Conservation (phyloP, 371 early-diverging fungal genomes). For the Zopfochytrium polystomum region DNA sequence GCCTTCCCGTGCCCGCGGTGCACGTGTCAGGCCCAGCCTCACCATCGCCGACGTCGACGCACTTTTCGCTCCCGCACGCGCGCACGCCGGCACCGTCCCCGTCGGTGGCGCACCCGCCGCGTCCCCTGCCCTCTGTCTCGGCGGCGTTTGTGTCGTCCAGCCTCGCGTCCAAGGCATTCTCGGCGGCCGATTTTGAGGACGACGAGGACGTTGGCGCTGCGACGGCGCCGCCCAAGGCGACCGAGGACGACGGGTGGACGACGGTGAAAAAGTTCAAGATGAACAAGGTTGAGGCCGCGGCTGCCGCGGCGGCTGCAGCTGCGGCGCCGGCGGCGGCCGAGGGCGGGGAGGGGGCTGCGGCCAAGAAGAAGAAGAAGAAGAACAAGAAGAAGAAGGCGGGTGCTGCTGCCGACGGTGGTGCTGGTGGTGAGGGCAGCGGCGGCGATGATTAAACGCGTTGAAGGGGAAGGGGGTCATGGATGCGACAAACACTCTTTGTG, state of each 20-base stretch:
- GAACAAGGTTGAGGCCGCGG: slow-evolving; percentile 12
- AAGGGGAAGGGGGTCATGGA: neutral
- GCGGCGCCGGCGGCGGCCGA: too few relatives aligned
- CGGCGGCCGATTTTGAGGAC: neutral
- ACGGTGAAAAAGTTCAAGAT: slow-evolving; percentile 39
- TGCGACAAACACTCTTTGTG: too few relatives aligned
- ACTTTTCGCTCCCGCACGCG: neutral
- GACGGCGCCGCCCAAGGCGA: neutral
- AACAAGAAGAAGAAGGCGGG: slow-evolving; percentile 29
- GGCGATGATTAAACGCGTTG: slow-evolving; percentile 9
- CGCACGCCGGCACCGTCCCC: neutral
- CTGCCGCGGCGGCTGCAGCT: too few relatives aligned
- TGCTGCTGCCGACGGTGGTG: slow-evolving; percentile 8
- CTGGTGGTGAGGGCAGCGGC: slow-evolving; percentile 3
- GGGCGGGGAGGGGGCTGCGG: slow-evolving; percentile 12
- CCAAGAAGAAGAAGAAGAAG: slow-evolving; percentile 45
- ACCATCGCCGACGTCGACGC: slow-evolving; percentile 12
- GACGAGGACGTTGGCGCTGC: slow-evolving; percentile 3
- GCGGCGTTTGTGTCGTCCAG: neutral
- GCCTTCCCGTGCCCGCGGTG: neutral
- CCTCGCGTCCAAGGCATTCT: neutral
- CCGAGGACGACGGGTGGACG: slow-evolving; percentile 41
- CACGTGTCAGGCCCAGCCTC: neutral
- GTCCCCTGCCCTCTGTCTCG: neutral
- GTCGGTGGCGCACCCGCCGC: too few relatives aligned